Conservation (phyloP, 345 rosid species). For the Litchi chinensis region DNA sequence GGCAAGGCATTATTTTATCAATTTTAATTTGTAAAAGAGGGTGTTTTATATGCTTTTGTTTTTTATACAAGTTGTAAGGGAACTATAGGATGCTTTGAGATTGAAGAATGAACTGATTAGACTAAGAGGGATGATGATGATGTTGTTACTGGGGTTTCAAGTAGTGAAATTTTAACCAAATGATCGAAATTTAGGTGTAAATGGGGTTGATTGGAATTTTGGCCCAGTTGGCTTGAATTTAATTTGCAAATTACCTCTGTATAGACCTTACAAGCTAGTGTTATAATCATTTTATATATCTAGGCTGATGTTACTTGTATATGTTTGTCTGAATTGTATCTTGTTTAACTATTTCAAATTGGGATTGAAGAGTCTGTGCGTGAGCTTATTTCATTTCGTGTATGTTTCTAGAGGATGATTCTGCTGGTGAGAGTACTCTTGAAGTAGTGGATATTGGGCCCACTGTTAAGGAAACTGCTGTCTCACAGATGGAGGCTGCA, state of each 20-base stretch:
- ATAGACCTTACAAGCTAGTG: neutral
- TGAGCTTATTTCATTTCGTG: neutral
- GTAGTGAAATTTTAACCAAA: neutral
- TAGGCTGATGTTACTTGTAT: neutral
- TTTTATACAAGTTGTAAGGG: neutral
- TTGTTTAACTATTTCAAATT: neutral
- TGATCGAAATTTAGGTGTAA: neutral
- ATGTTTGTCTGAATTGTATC: neutral
- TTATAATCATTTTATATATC: neutral
- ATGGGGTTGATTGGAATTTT: neutral
- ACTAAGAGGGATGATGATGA: neutral
- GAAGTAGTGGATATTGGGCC: slow-evolving; percentile 75
- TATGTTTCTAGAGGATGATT: slow-evolving; percentile 65
- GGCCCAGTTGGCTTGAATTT: neutral
- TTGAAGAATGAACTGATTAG: neutral
- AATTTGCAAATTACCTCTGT: neutral
- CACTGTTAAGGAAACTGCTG: slow-evolving; percentile 56
- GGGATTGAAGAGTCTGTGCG: neutral
- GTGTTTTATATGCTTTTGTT: neutral
- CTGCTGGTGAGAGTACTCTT: slow-evolving; percentile 50
- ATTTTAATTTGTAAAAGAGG: neutral
- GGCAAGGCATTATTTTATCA: neutral
- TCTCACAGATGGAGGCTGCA: slow-evolving; percentile 92
- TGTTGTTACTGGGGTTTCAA: neutral
- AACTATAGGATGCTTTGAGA: neutral